Percentiles rank a stretch among this genome's conserved stretches.
Conservation (phyloP, 1,284 basidiomycete species). For the Pseudozyma hubeiensis region DNA sequence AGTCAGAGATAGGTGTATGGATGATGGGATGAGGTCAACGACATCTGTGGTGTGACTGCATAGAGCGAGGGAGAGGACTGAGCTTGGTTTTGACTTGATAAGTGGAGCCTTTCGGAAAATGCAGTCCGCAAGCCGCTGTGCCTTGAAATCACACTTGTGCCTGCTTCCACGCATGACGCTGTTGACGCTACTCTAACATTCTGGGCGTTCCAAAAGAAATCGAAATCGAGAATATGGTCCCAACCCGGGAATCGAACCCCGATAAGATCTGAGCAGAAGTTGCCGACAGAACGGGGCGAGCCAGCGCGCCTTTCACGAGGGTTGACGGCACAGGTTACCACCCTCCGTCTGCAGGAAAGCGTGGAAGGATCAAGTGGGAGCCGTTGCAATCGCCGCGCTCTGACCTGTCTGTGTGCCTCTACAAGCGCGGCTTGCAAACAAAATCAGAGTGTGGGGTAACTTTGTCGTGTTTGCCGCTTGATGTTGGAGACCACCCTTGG, state of each 20-base stretch:
- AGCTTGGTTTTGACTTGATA: not conserved
- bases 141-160: too few relatives aligned
- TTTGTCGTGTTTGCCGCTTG: not conserved
- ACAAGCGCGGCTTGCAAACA: not conserved
- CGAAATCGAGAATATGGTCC: constrained; percentile 27
- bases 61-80: too few relatives aligned
- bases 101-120: not conserved
- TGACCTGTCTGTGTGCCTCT: not conserved
- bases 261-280: constrained; percentile 27
- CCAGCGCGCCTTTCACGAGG: constrained; percentile 5
- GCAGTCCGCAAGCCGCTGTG: too few relatives aligned
- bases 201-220: not conserved
- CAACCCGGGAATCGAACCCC: constrained; percentile 54
- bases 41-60: too few relatives aligned
- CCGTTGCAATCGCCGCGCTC: constrained; percentile 1
- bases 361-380: not conserved
- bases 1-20: too few relatives aligned
- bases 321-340: not conserved
- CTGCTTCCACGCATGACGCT: not conserved
- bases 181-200: too few relatives aligned
- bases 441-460: constrained; percentile 1
- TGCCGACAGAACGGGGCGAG: too few relatives aligned
- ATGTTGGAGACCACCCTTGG: too few relatives aligned
- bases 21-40: too few relatives aligned
- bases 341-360: not conserved